Percentiles rank a stretch among this genome's conserved stretches.
Evolutionary conservation across 306 rosid genomes (phyloP).

Genomic region (Macrotyloma uniflorum): DNA sequence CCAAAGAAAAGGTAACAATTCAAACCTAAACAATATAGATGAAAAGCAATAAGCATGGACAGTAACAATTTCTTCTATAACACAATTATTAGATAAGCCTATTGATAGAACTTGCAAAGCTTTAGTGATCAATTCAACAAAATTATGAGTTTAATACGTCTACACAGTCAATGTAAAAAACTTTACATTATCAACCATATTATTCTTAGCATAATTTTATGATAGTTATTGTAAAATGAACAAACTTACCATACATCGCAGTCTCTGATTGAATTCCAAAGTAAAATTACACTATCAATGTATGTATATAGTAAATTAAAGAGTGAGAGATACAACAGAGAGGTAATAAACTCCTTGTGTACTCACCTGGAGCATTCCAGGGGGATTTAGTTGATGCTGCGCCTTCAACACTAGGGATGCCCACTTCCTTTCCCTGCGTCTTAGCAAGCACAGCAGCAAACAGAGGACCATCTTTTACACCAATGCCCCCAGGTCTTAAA

Average conservation of each 20-base stretch:
- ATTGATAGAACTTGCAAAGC: slow-evolving; percentile 20
- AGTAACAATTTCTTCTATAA: background rate
- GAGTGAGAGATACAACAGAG: slow-evolving; percentile 8
- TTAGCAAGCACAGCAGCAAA: slow-evolving; percentile 83
- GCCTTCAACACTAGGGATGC: slow-evolving; percentile 90
- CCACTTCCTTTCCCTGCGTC: slow-evolving; percentile 82
- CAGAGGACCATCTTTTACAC: slow-evolving; percentile 79
- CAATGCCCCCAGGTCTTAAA: slow-evolving; percentile 88
- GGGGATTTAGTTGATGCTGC: slow-evolving; percentile 95
- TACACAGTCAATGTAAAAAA: background rate
- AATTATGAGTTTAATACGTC: background rate
- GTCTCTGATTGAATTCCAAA: background rate
- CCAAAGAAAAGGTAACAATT: slow-evolving; percentile 9
- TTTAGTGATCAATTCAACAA: slow-evolving; percentile 19
- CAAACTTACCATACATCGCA: background rate
- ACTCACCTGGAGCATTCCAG: slow-evolving; percentile 91
- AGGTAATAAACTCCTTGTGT: background rate
- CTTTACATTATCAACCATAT: background rate
- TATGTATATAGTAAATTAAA: background rate
- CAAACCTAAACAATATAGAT: slow-evolving; percentile 27
- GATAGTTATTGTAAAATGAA: background rate
- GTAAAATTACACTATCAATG: background rate
- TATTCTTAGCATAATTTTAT: background rate
- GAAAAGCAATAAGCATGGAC: background rate
- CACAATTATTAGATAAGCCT: slow-evolving; percentile 23